Conservation (phyloP, 1,284 basidiomycete species). For the Malassezia cuniculi region DNA sequence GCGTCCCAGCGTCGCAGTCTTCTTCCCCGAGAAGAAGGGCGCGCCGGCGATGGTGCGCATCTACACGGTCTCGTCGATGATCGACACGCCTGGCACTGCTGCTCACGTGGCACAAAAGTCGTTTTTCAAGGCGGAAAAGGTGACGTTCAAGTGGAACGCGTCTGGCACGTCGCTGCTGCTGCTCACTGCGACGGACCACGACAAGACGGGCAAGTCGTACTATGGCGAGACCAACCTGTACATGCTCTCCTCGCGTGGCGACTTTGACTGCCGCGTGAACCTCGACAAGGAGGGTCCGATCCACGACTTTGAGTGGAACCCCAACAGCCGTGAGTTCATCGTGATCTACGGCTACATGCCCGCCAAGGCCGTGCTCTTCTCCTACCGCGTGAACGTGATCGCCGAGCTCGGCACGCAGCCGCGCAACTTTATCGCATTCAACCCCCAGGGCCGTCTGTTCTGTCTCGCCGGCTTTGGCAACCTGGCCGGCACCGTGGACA, state of each 20-base stretch:
- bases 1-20: slow-evolving; percentile 73
- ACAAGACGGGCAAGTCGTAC: slow-evolving; percentile 92
- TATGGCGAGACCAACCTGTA: slow-evolving; percentile 95
- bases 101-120: slow-evolving; percentile 55
- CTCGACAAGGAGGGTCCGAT: slow-evolving; percentile 96
- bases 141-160: slow-evolving; percentile 89
- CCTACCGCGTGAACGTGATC: slow-evolving; percentile 71
- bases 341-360: slow-evolving; percentile 98
- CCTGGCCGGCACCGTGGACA: slow-evolving; percentile 78
- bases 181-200: slow-evolving; percentile 87
- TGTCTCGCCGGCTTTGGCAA: slow-evolving; percentile 91
- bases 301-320: slow-evolving; percentile 90
- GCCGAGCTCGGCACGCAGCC: slow-evolving; percentile 82
- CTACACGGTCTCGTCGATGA: slow-evolving; percentile 60
- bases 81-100: slow-evolving; percentile 51
- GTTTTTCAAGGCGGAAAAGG: slow-evolving; percentile 91
- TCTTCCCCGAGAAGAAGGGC: slow-evolving; percentile 89
- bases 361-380: slow-evolving; percentile 79
- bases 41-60: slow-evolving; percentile 81
- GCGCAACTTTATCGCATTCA: slow-evolving; percentile 84
- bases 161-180: slow-evolving; percentile 62
- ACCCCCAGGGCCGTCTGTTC: slow-evolving; percentile 79
- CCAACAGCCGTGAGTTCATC: slow-evolving; percentile 82
- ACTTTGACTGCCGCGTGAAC: slow-evolving; percentile 80
- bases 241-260: slow-evolving; percentile 81